Evolutionary conservation across 2,329 filamentous ascomycete genomes (phyloP), one percentile per base, ranked within the genome.

Genomic region (Fusarium sororula): DNA sequence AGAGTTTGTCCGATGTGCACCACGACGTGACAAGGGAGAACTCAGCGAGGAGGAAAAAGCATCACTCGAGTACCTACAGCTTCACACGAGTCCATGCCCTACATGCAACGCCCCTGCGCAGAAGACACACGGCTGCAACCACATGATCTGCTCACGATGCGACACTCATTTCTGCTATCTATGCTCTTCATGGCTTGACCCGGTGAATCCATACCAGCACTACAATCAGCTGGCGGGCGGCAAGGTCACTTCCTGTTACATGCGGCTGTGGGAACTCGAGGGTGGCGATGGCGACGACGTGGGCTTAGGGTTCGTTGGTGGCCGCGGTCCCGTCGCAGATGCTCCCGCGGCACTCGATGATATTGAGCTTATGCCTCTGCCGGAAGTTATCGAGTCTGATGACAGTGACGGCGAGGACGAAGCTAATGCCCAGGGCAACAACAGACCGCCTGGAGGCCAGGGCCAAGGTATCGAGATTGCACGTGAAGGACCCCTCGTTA

Each of bases 91-190:
- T 17, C 91, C 93, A 3, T 99, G 96, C 80, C 95, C 96, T 17
- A 96, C 94, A 8, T 99, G 96, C 83, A 90, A 87, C 37, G 92
- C 93, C 2, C 94, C 94, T 0, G 92, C 92, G 28, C 94, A 98
- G 81, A 99, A 99, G 86, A 94, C 93, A 4, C 91, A 94, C 79
- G 96, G 96, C 44, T 99, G 96, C 86, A 98, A 98, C 82, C 95
- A 98, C 83, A 98, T 98, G 95, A 93, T 92, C 56, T 98, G 96
- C 83, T 94, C 92, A 81, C 91, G 94, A 73, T 99, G 96, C 85
- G 88, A 92, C 58, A 93, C 94, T 5, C 96, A 98, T 82, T 98
- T 98, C 81, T 99, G 96, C 84, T 98, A 98, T 77, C 88, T 98
- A 3, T 98, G 96, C 80, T 92, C 93, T 1, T 88, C 91, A n/a